Conservation (phyloP, 352 stramenopile species). For the Phytophthora europaea region DNA sequence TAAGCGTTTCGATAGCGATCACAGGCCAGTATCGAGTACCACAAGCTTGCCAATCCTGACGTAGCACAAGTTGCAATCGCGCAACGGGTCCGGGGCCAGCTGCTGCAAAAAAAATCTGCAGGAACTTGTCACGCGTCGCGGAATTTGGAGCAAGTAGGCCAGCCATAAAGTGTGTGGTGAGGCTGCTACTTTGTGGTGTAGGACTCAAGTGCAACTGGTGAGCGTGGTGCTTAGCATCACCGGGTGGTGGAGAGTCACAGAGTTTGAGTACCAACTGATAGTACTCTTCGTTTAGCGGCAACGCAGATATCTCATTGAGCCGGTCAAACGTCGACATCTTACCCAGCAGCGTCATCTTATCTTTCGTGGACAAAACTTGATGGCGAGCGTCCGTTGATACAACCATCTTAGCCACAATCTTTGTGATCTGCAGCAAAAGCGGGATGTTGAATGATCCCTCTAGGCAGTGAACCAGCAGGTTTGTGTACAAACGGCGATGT, state of each 20-base stretch:
- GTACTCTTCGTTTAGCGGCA: slow-evolving; percentile 86
- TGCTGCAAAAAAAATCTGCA: slow-evolving; percentile 73
- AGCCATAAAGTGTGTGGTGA: slow-evolving; percentile 84
- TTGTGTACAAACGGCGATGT: slow-evolving; percentile 83
- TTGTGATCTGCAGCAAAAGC: slow-evolving; percentile 84
- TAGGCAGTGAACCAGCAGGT: slow-evolving; percentile 86
- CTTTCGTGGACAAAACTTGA: slow-evolving; percentile 86
- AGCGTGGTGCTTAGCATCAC: slow-evolving; percentile 61
- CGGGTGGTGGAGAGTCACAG: slow-evolving; percentile 55
- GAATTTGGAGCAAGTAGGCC: slow-evolving; percentile 82
- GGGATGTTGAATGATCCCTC: slow-evolving; percentile 89
- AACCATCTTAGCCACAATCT: slow-evolving; percentile 80
- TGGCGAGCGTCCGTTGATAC: slow-evolving; percentile 53
- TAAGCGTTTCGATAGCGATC: slow-evolving; percentile 79
- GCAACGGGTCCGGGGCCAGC: slow-evolving; percentile 52
- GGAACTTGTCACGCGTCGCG: slow-evolving; percentile 71
- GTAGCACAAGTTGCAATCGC: slow-evolving; percentile 74
- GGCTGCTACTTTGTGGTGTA: slow-evolving; percentile 65
- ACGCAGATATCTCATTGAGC: slow-evolving; percentile 85
- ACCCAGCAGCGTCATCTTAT: slow-evolving; percentile 88
- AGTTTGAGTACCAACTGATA: slow-evolving; percentile 82
- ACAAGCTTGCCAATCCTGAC: slow-evolving; percentile 90
- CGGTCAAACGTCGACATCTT: slow-evolving; percentile 91
- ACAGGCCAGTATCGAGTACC: slow-evolving; percentile 88
- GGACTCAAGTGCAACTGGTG: slow-evolving; percentile 79